Base-by-base conservation (phyloP, 768 basidiomycete genomes). In the Russula lepida region DNA sequence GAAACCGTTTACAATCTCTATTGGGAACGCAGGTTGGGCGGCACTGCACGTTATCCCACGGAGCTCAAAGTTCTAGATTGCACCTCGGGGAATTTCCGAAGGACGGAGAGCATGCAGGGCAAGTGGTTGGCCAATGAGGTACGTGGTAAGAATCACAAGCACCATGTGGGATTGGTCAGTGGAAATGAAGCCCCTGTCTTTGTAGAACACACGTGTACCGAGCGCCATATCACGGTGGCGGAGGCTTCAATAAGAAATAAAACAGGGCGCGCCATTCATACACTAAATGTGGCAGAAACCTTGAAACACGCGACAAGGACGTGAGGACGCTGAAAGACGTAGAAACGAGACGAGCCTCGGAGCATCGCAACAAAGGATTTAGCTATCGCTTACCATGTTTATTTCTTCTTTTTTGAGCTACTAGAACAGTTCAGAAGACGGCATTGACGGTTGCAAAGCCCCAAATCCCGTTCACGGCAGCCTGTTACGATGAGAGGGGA, bases 311-410 rank as follows among this genome's bases (percentile, higher is more conserved):
- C 19, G 39, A 56, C 33, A 39, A 46, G 27, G 15, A 33, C 19
- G 33, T 33, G 19, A 27, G 19, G 41, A 39, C 28, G 56, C 35
- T 21, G 17, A 17, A 39, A 28, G 19, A 44, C 32, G 27, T 21
- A 19, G 27, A 53, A 53, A 43, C 35, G 50, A 58, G 46, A 47
- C 25, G 11, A 15, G 28, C 30, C 61, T 62, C 44, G 43, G 56
- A 25, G 47, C 27, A 28, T 7, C 30, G 19, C 41, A 19, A 19
- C 9, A 41, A n/a, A 41, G n/a, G 44, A 46, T 46, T 46, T 46
- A 12, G 21, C 12, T 46, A 23, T 46, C 44, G 21, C 23, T 25
- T 46, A 46, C 23, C 44, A 25, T 46, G 23, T 41, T 39, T 8
- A 50, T 54, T 55, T 39, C 35, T 48, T 43, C 33, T 33, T 25